Percentiles rank a stretch among this genome's conserved stretches.
Evolutionary conservation across 164 flowering plant species (phyloP).

Genomic region (Houttuynia cordata): DNA sequence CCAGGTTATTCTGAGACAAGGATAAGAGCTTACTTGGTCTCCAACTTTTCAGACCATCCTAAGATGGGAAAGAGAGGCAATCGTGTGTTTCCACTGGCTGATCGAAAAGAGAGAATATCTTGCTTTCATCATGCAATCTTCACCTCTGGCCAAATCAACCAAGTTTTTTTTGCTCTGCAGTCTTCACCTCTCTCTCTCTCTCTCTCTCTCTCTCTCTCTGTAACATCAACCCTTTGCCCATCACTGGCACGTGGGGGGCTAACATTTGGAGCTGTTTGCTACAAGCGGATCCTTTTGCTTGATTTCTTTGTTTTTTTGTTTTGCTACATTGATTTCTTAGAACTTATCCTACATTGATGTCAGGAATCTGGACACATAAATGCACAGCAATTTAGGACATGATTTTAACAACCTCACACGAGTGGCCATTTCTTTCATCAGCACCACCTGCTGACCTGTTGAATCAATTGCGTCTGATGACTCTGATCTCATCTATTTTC

Average conservation of each 20-base stretch:
- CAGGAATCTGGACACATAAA: not conserved
- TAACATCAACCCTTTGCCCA: constrained; percentile 8
- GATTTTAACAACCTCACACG: constrained; percentile 1
- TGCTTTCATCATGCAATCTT: constrained; percentile 28
- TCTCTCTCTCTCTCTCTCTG: constrained; percentile 17
- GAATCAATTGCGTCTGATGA: too few relatives aligned
- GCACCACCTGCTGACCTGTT: too few relatives aligned
- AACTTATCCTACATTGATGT: too few relatives aligned
- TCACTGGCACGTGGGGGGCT: constrained; percentile 20
- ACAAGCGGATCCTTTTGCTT: not conserved
- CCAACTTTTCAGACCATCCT: constrained; percentile 28
- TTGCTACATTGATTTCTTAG: too few relatives aligned
- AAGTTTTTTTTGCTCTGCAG: too few relatives aligned
- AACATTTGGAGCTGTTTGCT: constrained; percentile 7
- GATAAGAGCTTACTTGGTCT: constrained; percentile 28
- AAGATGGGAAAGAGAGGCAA: constrained; percentile 5
- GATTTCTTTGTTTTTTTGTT: not conserved
- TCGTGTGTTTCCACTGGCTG: constrained; percentile 10
- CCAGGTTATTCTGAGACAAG: constrained; percentile 9
- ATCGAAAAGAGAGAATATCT: constrained; percentile 13
- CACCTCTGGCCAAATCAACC: constrained; percentile 13
- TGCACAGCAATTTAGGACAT: not conserved
- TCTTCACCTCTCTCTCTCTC: constrained; percentile 8
- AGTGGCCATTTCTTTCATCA: not conserved
- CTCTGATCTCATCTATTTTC: too few relatives aligned